These are phyloP conservation scores for Maudiozyma serrabonitensis DNA, from an alignment of 805 yeast species.

Conservation along the genomic window DNA sequence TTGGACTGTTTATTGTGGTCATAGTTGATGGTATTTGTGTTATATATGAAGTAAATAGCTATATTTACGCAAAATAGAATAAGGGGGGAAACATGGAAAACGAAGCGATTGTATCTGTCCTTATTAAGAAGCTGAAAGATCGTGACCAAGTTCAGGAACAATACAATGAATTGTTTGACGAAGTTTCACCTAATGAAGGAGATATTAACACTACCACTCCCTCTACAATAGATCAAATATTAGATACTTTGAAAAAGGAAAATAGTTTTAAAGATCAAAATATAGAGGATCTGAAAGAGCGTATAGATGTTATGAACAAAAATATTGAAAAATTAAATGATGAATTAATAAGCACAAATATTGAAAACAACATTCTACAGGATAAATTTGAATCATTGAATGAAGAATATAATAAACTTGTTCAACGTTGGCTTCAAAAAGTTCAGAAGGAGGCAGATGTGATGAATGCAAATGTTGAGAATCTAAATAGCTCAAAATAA, in stretches of 20 bases:
- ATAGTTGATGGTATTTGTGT: no score
- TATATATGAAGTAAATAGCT: no score
- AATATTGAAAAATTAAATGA: slow-evolving; percentile 55
- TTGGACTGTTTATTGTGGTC: no score
- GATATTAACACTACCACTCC: neutral
- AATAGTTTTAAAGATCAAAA: slow-evolving; percentile 15
- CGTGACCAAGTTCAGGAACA: neutral
- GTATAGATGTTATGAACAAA: slow-evolving; percentile 39
- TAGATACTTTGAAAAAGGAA: neutral
- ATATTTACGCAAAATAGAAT: no score
- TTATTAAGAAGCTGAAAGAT: neutral
- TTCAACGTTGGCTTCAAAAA: slow-evolving; percentile 50
- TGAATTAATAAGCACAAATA: slow-evolving; percentile 50
- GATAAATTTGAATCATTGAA: slow-evolving; percentile 31
- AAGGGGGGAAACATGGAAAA: neutral
- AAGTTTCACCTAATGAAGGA: neutral
- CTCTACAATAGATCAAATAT: neutral
- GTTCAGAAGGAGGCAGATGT: slow-evolving; percentile 51
- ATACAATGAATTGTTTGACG: slow-evolving; percentile 13
- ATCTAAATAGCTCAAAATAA: neutral
- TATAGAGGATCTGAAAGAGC: slow-evolving; percentile 19
- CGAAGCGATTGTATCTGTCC: neutral
- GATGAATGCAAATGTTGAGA: slow-evolving; percentile 33
- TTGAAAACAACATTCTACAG: slow-evolving; percentile 39
- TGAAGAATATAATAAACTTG: slow-evolving; percentile 41